These are phyloP conservation scores for Trichoderma harzianum DNA, from an alignment of 2,329 filamentous ascomycete genomes.

Conservation along the genomic window DNA sequence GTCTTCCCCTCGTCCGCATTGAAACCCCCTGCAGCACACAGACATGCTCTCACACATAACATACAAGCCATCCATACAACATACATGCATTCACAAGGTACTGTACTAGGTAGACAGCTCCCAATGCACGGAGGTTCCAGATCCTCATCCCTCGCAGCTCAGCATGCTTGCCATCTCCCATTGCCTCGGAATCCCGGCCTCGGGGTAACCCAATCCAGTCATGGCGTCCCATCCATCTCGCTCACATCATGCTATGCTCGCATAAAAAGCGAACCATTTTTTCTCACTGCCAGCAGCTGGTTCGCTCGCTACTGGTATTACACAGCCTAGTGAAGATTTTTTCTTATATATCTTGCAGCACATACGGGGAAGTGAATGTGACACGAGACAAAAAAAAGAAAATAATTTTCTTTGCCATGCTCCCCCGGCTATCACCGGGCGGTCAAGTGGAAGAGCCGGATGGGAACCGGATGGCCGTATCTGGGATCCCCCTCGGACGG, in stretches of 20 bases:
- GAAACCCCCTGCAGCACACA: neutral
- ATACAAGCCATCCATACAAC: neutral
- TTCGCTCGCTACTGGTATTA: neutral
- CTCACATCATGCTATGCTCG: slow-evolving; percentile 16
- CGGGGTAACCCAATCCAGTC: neutral
- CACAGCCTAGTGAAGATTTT: neutral
- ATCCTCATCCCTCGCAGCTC: neutral
- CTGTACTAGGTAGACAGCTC: neutral
- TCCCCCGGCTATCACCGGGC: slow-evolving; percentile 2
- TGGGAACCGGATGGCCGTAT: no score
- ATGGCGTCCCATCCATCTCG: neutral
- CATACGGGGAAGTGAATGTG: no score
- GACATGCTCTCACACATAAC: neutral
- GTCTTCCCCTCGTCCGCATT: neutral
- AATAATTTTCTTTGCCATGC: neutral
- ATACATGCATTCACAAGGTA: neutral
- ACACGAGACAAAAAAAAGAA: neutral
- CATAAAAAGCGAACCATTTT: slow-evolving; percentile 9
- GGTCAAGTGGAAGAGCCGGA: slow-evolving; percentile 11
- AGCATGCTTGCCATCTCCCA: slow-evolving; percentile 1
- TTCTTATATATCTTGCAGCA: no score
- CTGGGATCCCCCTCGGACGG: neutral
- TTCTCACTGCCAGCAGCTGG: neutral
- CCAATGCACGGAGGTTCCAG: neutral
- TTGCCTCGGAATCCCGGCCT: neutral